These are phyloP conservation scores for Paramecium bursaria DNA, from an alignment of 73 alveolate genomes.

Conservation along the genomic window DNA sequence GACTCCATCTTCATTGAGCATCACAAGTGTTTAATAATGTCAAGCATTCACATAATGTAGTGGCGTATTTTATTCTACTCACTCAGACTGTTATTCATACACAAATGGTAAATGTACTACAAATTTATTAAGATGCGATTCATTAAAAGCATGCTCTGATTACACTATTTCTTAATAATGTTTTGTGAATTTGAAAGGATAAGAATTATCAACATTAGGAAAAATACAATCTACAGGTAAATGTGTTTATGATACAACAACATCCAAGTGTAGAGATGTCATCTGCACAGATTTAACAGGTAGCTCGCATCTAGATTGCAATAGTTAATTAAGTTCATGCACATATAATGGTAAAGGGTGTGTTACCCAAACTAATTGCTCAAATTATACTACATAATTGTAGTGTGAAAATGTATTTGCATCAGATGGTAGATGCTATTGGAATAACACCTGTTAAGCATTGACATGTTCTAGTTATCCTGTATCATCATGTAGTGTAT, in stretches of 20 bases:
- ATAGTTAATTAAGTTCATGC: neutral
- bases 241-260: conserved; percentile 6
- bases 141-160: neutral
- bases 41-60: neutral
- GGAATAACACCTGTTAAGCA: neutral
- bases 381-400: neutral
- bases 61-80: conserved; percentile 29
- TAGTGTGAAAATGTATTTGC: conserved; percentile 11
- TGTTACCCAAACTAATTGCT: neutral
- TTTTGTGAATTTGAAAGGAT: neutral
- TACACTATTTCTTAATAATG: neutral
- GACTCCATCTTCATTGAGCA: neutral
- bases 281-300: neutral
- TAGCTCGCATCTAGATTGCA: neutral
- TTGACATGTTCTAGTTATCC: neutral
- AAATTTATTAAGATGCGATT: conserved; percentile 4
- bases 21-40: neutral
- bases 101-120: neutral
- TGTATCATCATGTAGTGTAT: neutral
- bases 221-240: conserved; percentile 2
- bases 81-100: neutral
- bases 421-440: conserved; percentile 18
- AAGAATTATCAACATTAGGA: neutral
- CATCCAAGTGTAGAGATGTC: neutral
- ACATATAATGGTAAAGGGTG: conserved; percentile 9